Conservation (phyloP, 208 protist genomes). For the Strigomonas galati region DNA sequence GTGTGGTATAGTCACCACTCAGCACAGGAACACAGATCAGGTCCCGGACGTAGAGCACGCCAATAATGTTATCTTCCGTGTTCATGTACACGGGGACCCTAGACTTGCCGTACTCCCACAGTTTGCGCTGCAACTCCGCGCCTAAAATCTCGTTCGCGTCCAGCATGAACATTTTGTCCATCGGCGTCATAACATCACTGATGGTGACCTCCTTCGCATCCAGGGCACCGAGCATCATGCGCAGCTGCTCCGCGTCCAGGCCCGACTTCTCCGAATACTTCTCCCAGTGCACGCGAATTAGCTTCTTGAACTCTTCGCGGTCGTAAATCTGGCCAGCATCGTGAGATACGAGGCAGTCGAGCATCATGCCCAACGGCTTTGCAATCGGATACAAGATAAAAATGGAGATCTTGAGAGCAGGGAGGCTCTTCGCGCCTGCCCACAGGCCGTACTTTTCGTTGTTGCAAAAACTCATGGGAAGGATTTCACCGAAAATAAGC, state of each 20-base stretch:
- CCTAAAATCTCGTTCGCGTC: constrained; percentile 32
- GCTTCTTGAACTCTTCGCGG: constrained; percentile 69
- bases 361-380: constrained; percentile 66
- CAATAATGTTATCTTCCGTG: constrained; percentile 41
- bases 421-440: constrained; percentile 45
- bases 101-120: constrained; percentile 75
- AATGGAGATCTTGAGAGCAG: constrained; percentile 56
- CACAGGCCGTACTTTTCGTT: constrained; percentile 67
- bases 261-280: constrained; percentile 68
- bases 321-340: constrained; percentile 78
- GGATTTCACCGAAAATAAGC: constrained; percentile 74
- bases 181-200: constrained; percentile 47
- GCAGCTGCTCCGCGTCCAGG: constrained; percentile 59
- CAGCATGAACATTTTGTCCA: constrained; percentile 54
- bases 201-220: constrained; percentile 62
- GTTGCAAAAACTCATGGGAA: constrained; percentile 80
- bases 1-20: constrained; percentile 17
- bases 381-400: constrained; percentile 68
- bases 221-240: constrained; percentile 75
- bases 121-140: constrained; percentile 32
- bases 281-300: constrained; percentile 70
- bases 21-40: constrained; percentile 46
- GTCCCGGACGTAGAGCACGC: constrained; percentile 74
- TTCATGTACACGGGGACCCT: constrained; percentile 65
- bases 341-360: constrained; percentile 68